Conservation (phyloP, 139 green algal genomes). For the Coelastrella sp. region DNA sequence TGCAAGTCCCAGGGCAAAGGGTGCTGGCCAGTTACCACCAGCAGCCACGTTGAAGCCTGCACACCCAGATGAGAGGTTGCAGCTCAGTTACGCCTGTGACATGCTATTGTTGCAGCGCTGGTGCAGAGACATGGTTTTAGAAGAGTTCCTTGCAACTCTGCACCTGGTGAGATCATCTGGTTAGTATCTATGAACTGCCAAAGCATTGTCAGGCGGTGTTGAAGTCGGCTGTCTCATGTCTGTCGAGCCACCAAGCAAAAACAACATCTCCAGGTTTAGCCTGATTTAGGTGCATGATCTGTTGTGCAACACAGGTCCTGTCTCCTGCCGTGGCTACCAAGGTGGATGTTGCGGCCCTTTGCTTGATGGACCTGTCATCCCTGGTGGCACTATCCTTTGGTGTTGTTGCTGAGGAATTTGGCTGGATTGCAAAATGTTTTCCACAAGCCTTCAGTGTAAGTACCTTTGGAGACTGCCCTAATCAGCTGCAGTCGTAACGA, state of each 20-base stretch:
- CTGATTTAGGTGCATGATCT: no score
- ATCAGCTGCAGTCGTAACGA: neutral
- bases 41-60: neutral
- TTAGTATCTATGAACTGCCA: no score
- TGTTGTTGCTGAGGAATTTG: constrained; percentile 41
- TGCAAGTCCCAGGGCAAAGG: no score
- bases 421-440: constrained; percentile 32
- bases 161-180: constrained; percentile 13
- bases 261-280: no score
- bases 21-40: no score
- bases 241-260: no score
- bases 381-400: constrained; percentile 23
- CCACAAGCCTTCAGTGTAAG: constrained; percentile 36
- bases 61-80: neutral
- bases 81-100: constrained; percentile 25
- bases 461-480: neutral
- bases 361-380: constrained; percentile 31
- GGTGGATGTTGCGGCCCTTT: constrained; percentile 26
- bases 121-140: constrained; percentile 31
- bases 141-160: constrained; percentile 30
- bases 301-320: constrained; percentile 44
- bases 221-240: no score
- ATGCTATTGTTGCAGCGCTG: constrained; percentile 42
- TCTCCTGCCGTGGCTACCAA: neutral
- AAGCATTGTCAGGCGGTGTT: no score